Percentiles rank a stretch among this genome's conserved stretches.
phyloP scores from a whole-genome alignment of 2,329 filamentous ascomycete genomes.

The Hypomyces perniciosus region DNA sequence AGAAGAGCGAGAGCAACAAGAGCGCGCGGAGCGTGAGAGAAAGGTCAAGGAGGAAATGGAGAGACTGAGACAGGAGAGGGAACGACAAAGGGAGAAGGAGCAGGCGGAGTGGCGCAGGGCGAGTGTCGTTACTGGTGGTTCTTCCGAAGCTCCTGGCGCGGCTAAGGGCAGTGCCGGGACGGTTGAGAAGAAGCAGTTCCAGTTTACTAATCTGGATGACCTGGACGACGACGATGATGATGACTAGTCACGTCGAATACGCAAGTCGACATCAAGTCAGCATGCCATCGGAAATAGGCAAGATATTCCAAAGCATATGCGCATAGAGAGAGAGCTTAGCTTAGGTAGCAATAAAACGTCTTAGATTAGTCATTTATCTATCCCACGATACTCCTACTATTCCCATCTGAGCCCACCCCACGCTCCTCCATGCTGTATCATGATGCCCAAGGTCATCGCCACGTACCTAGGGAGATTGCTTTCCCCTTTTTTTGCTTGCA shows the following conservation, averaged over 20 bases:
- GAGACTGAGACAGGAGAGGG: constrained; percentile 34
- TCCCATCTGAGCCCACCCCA: not conserved
- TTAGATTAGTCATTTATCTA: constrained; percentile 8
- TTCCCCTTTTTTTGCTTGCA: not conserved
- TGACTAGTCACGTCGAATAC: constrained; percentile 18
- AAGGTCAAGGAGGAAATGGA: constrained; percentile 35
- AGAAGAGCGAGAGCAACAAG: constrained; percentile 42
- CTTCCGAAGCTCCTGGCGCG: constrained; percentile 20
- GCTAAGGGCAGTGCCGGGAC: constrained; percentile 21
- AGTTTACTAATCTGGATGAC: constrained; percentile 49
- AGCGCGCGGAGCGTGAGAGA: constrained; percentile 41
- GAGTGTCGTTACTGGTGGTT: constrained; percentile 26
- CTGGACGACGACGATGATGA: constrained; percentile 44
- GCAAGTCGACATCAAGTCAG: not conserved
- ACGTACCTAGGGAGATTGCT: not conserved
- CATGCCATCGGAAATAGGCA: not conserved
- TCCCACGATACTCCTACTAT: constrained; percentile 3
- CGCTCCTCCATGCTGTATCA: not conserved
- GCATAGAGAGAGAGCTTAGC: too few relatives aligned
- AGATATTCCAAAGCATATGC: not conserved
- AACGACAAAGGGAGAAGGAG: constrained; percentile 37
- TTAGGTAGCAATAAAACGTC: not conserved
- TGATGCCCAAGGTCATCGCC: not conserved
- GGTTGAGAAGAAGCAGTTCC: constrained; percentile 47
- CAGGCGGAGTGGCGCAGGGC: constrained; percentile 36